phyloP scores from a whole-genome alignment of 345 rosid genomes.

The Brassica napus region DNA sequence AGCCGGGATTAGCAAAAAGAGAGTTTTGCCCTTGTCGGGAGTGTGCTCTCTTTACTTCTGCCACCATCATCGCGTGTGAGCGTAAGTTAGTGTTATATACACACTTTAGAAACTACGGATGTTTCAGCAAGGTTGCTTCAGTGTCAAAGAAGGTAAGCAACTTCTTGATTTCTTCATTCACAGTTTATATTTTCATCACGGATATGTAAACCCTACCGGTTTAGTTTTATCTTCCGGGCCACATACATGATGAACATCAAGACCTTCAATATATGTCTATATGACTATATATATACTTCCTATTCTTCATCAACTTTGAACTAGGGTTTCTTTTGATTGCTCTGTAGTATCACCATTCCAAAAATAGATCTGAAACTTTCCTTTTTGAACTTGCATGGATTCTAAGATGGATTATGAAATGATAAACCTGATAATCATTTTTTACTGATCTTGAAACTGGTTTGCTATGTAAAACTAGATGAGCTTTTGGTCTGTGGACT shows the following conservation, averaged over 20 bases:
- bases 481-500: neutral
- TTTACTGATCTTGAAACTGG: neutral
- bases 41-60: conserved; percentile 94
- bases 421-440: neutral
- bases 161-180: neutral
- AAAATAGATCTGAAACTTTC: neutral
- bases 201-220: neutral
- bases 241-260: neutral
- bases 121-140: conserved; percentile 5
- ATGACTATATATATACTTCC: neutral
- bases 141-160: conserved; percentile 20
- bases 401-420: neutral
- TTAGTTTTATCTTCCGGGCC: neutral
- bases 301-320: neutral
- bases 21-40: conserved; percentile 65
- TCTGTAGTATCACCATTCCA: neutral
- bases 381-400: neutral
- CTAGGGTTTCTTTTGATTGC: neutral
- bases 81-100: neutral
- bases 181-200: neutral
- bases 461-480: conserved; percentile 1
- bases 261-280: neutral
- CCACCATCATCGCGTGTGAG: conserved; percentile 44
- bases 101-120: neutral
- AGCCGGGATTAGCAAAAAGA: conserved; percentile 53